A percentile compares a stretch with the other conserved stretches of the same genome.
These are phyloP conservation scores for Yarrowia osloensis DNA, from an alignment of 805 yeast genomes.

Conservation along the genomic window DNA sequence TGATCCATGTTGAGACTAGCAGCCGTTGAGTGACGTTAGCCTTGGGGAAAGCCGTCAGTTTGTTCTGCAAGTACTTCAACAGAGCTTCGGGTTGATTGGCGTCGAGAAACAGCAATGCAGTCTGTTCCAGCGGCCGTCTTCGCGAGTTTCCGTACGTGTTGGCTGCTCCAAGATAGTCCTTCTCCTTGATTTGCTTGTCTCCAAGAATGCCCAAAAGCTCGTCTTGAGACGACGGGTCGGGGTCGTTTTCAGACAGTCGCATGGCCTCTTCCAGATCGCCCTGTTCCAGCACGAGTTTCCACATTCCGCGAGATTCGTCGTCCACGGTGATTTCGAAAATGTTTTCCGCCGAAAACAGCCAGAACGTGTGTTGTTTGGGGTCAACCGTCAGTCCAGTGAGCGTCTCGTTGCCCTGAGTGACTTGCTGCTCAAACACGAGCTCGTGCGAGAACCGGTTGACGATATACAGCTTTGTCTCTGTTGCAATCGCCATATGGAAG, in stretches of 20 bases:
- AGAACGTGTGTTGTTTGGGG: conserved; percentile 56
- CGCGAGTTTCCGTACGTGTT: conserved; percentile 58
- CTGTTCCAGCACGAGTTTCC: conserved; percentile 62
- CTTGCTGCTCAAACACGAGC: conserved; percentile 48
- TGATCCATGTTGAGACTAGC: conserved; percentile 65
- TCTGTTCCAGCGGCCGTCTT: conserved; percentile 66
- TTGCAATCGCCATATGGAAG: conserved; percentile 55
- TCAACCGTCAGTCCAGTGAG: conserved; percentile 56
- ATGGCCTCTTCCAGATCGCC: conserved; percentile 68
- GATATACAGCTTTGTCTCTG: conserved; percentile 47
- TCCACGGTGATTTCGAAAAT: conserved; percentile 69
- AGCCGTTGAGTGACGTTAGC: conserved; percentile 49
- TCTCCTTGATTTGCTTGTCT: conserved; percentile 48
- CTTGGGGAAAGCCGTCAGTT: conserved; percentile 42
- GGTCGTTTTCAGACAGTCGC: conserved; percentile 45
- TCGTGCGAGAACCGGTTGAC: conserved; percentile 57
- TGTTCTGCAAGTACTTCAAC: conserved; percentile 49
- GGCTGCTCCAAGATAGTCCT: conserved; percentile 47
- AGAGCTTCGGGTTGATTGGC: conserved; percentile 48
- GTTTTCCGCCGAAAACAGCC: conserved; percentile 65
- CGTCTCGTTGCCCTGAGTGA: conserved; percentile 45
- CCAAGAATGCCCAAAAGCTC: conserved; percentile 52
- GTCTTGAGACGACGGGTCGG: conserved; percentile 34
- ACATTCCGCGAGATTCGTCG: conserved; percentile 71
- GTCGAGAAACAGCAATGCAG: conserved; percentile 59